A percentile compares a stretch with the other conserved stretches of the same genome.
Evolutionary conservation across 129 eudicot species (phyloP).

Genomic region (Arctium lappa): DNA sequence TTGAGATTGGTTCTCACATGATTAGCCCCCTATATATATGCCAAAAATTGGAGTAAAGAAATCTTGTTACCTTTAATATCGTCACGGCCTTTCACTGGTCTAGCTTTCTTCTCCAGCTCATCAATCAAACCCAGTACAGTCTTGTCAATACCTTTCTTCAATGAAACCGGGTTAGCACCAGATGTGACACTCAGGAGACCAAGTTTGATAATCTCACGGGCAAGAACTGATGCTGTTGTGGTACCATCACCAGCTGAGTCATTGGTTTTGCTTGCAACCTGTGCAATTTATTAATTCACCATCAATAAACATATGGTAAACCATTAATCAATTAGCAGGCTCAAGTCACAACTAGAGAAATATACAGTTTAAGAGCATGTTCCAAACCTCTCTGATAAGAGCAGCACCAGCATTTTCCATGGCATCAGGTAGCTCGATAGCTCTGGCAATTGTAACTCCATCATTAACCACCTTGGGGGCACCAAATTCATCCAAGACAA

Average conservation of each 20-base stretch:
- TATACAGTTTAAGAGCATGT: neutral
- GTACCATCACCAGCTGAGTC: conserved; percentile 94
- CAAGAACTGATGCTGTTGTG: conserved; percentile 76
- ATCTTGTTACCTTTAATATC: conserved; percentile 61
- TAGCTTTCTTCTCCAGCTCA: conserved; percentile 62
- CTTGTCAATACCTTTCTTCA: conserved; percentile 78
- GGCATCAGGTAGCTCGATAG: conserved; percentile 84
- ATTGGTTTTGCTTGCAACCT: conserved; percentile 82
- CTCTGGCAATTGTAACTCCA: conserved; percentile 90
- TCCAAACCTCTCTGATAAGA: conserved; percentile 74
- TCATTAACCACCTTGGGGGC: conserved; percentile 85
- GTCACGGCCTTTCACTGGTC: conserved; percentile 73
- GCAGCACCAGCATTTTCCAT: conserved; percentile 99
- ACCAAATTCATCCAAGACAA: conserved; percentile 87
- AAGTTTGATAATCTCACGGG: conserved; percentile 78
- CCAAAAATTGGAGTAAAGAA: neutral
- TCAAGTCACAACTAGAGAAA: neutral
- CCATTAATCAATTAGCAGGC: neutral
- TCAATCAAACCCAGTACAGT: conserved; percentile 52
- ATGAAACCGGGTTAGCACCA: conserved; percentile 81
- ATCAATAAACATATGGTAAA: neutral
- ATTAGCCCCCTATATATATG: neutral
- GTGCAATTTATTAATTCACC: neutral
- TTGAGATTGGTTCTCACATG: neutral
- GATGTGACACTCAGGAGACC: conserved; percentile 76